Base-by-base conservation (phyloP, 2,329 filamentous ascomycete species). In the Penicillium sp. region DNA sequence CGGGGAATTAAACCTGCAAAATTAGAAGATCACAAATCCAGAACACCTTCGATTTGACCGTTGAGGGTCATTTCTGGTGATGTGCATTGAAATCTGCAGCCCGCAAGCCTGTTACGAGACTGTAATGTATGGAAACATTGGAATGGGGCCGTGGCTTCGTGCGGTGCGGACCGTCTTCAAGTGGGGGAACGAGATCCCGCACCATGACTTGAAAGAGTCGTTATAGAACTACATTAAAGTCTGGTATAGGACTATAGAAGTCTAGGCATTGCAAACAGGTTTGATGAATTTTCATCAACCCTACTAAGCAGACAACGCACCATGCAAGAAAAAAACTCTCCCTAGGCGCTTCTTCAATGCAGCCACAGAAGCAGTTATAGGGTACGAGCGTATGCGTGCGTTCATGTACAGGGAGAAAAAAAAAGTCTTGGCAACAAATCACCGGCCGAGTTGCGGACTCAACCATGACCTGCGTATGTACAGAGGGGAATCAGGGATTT, bases 121-220 rank as follows among this genome's bases (percentile, higher is more conserved):
- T 21, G 39, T 41, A 21, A 5, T 22, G 39, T 41, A 41, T 22
- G 19, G 54, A 52, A 52, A 53, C 26, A 29, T 33, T 54, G 53
- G n/a, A 49, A 58, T 62, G 61, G 59, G 55, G 53, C 55, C 43
- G 52, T 39, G 37, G 48, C 56, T 52, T 52, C 33, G 48, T 44
- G 50, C 61, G 61, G 61, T 60, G 61, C 61, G 61, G 61, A 53
- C 61, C 61, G 61, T 49, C 37, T 44, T n/a, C 11, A n/a, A 49
- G 59, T 60, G 59, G 59, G 48, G 54, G 47, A n/a, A 52, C 41
- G 33, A 29, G 9, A 39, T 19, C 35, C 35, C 16, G 35, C 19
- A 7, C 19, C 39, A 41, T 26, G 26, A 43, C 48, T 46, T 46
- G 26, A 26, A 45, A 35, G 29, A 31, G 48, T 14, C 29, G 29